Conservation (phyloP, 2,329 filamentous ascomycete genomes). For the Fusarium anguioides region DNA sequence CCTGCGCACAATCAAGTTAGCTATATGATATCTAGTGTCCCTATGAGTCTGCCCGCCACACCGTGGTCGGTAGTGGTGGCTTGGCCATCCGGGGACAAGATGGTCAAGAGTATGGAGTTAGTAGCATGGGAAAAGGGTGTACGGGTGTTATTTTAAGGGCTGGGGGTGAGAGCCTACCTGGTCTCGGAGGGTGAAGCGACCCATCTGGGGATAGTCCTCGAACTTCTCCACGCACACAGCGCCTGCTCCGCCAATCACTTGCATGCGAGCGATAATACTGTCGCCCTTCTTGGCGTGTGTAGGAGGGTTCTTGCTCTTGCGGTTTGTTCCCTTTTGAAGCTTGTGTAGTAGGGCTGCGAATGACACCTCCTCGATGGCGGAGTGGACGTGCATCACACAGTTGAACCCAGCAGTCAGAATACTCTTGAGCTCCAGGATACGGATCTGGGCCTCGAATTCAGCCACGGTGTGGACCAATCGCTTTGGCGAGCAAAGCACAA, state of each 20-base stretch:
- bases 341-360: conserved; percentile 90
- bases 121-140: conserved; percentile 6
- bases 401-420: conserved; percentile 97
- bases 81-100: conserved; percentile 10
- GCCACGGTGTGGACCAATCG: conserved; percentile 90
- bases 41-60: conserved; percentile 13
- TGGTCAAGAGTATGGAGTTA: conserved; percentile 22
- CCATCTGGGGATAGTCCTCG: conserved; percentile 95
- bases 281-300: conserved; percentile 86
- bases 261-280: conserved; percentile 90
- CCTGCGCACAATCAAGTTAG: conserved; percentile 64
- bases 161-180: conserved; percentile 67
- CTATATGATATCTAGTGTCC: conserved; percentile 22
- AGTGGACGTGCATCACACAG: conserved; percentile 97
- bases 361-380: conserved; percentile 96
- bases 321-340: conserved; percentile 90
- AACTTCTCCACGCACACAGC: conserved; percentile 94
- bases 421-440: conserved; percentile 91
- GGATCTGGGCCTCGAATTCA: conserved; percentile 95
- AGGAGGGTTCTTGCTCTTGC: conserved; percentile 93
- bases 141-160: neutral
- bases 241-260: conserved; percentile 86
- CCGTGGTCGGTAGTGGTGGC: conserved; percentile 8
- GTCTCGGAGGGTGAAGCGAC: conserved; percentile 89
- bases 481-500: conserved; percentile 95